Percentiles rank a stretch among this genome's conserved stretches.
Evolutionary conservation across 768 basidiomycete genomes (phyloP).

Genomic region (Hericium coralloides): DNA sequence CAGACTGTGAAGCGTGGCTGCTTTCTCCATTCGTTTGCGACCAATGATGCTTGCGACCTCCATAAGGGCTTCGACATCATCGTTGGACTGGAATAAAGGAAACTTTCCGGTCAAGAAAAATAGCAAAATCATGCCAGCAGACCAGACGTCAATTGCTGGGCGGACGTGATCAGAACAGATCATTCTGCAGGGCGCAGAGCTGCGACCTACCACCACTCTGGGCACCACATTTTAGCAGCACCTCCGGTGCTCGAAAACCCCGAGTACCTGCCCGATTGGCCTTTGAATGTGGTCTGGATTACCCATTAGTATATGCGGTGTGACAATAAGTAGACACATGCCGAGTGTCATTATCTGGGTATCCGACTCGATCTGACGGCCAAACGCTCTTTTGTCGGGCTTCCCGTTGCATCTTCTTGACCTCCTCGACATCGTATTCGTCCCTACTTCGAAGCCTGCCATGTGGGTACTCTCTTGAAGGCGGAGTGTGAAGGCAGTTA

Average conservation of each 20-base stretch:
- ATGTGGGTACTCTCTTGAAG: conserved; percentile 56
- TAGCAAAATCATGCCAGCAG: conserved; percentile 83
- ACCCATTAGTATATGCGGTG: conserved; percentile 1
- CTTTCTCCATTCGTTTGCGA: conserved; percentile 69
- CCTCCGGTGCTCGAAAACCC: conserved; percentile 96
- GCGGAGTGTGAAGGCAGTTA: conserved; percentile 70
- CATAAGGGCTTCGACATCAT: conserved; percentile 93
- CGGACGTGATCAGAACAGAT: conserved; percentile 5
- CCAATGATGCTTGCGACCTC: conserved; percentile 89
- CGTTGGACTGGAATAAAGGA: conserved; percentile 87
- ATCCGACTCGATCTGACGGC: conserved; percentile 67
- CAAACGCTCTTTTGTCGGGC: conserved; percentile 44
- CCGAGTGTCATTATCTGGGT: conserved; percentile 68
- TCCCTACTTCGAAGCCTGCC: conserved; percentile 42
- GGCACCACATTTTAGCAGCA: conserved; percentile 86
- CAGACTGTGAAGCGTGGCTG: conserved; percentile 82
- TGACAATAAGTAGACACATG: conserved; percentile 19
- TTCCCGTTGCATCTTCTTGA: conserved; percentile 52
- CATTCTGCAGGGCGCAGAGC: neutral
- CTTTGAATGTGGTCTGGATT: conserved; percentile 64
- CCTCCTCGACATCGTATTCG: conserved; percentile 37
- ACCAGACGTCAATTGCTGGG: conserved; percentile 94
- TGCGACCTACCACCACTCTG: conserved; percentile 77
- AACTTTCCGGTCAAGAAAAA: conserved; percentile 92
- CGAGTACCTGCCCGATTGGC: conserved; percentile 96